Percentiles rank a stretch among this genome's conserved stretches.
phyloP scores from a whole-genome alignment of 176 grass and related monocot species.

The Pontederia crassipes region DNA sequence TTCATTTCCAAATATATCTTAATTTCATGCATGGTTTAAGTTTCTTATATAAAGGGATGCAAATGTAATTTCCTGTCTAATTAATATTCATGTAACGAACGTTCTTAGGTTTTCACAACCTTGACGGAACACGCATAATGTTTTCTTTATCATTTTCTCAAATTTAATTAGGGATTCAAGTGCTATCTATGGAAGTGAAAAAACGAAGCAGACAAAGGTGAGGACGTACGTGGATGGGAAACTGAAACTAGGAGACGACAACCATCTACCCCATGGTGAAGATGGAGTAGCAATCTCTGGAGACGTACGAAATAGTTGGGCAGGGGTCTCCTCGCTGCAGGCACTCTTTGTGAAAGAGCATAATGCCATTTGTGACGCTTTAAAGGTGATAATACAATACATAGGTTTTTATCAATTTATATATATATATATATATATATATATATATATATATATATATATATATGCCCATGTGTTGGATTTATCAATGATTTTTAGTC shows the following conservation, averaged over 20 bases:
- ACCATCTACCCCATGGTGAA: conserved; percentile 33
- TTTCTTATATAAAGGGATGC: too few relatives aligned
- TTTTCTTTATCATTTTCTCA: not conserved
- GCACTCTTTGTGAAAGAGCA: conserved; percentile 52
- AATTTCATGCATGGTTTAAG: not conserved
- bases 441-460: too few relatives aligned
- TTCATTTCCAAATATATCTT: not conserved
- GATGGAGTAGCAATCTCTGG: conserved; percentile 33
- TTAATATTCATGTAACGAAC: not conserved
- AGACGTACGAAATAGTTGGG: conserved; percentile 45
- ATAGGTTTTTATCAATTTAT: too few relatives aligned
- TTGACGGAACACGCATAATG: not conserved
- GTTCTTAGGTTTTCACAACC: not conserved
- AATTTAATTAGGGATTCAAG: conserved; percentile 41
- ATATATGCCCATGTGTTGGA: too few relatives aligned
- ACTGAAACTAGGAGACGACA: conserved; percentile 27
- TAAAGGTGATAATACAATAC: conserved; percentile 24
- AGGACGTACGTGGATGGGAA: conserved; percentile 50
- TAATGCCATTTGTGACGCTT: conserved; percentile 50
- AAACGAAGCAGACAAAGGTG: conserved; percentile 7
- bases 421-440: too few relatives aligned
- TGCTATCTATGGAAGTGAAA: conserved; percentile 36
- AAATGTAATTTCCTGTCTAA: too few relatives aligned
- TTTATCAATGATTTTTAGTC: not conserved
- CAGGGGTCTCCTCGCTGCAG: conserved; percentile 47